Conservation (phyloP, 192 early-diverging fungal genomes). For the Umbelopsis sp. region DNA sequence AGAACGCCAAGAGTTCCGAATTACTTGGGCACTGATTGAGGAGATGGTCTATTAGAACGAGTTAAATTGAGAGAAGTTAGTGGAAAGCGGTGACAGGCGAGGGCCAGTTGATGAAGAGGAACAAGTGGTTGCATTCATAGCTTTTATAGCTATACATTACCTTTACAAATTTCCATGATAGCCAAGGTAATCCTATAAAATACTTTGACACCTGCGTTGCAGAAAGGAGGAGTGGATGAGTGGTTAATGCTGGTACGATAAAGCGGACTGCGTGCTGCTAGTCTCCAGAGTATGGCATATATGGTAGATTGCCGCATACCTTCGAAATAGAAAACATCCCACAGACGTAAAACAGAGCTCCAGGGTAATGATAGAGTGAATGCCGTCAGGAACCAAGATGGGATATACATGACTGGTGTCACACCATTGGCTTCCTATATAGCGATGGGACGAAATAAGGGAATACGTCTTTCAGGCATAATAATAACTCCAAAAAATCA, state of each 20-base stretch:
- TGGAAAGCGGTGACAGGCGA: too few species aligned
- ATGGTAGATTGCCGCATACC: slow-evolving; percentile 32
- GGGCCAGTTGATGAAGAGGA: too few species aligned
- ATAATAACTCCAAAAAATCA: too few species aligned
- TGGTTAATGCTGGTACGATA: not conserved
- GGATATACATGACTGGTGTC: slow-evolving; percentile 85
- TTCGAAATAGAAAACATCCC: slow-evolving; percentile 91
- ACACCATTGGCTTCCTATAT: slow-evolving; percentile 73
- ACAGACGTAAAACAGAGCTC: slow-evolving; percentile 83
- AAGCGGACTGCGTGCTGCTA: too few species aligned
- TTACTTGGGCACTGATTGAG: slow-evolving; percentile 75
- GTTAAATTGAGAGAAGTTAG: not conserved
- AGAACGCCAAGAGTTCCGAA: slow-evolving; percentile 71
- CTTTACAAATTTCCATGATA: slow-evolving; percentile 57
- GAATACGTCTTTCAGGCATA: too few species aligned
- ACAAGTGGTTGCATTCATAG: not conserved
- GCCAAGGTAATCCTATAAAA: slow-evolving; percentile 82
- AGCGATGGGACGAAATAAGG: not conserved
- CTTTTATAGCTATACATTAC: slow-evolving; percentile 11
- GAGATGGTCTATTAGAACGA: slow-evolving; percentile 61
- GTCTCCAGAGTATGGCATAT: too few species aligned
- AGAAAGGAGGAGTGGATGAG: not conserved
- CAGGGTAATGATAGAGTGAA: slow-evolving; percentile 89
- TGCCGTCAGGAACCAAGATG: slow-evolving; percentile 93
- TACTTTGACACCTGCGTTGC: slow-evolving; percentile 69